These are phyloP conservation scores for Venturia oleaginea DNA, from an alignment of 2,329 filamentous ascomycete species.

Conservation along the genomic window DNA sequence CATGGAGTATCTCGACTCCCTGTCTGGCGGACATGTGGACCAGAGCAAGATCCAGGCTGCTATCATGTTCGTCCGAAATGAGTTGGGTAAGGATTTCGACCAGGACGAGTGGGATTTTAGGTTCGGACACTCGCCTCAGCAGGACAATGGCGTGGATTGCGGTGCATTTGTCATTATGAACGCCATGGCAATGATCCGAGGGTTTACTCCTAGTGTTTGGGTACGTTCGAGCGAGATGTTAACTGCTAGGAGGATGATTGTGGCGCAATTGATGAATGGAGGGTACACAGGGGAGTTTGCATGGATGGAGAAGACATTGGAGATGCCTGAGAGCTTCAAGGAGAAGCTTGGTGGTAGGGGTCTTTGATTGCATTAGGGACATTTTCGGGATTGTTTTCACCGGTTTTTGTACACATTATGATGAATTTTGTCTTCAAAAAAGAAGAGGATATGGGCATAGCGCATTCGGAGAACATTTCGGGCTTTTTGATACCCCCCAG, in stretches of 20 bases:
- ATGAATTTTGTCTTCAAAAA: not conserved
- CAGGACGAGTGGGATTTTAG: conserved; percentile 52
- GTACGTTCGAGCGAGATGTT: not conserved
- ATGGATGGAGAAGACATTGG: not conserved
- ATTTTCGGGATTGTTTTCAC: not conserved
- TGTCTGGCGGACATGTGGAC: conserved; percentile 35
- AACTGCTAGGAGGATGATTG: conserved; percentile 4
- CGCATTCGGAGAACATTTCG: not conserved
- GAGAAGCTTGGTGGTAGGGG: not conserved
- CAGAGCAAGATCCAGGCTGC: conserved; percentile 19
- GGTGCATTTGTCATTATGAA: conserved; percentile 72
- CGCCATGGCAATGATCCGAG: conserved; percentile 48
- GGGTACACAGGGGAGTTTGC: conserved; percentile 10
- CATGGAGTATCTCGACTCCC: conserved; percentile 62
- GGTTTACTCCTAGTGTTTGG: conserved; percentile 25
- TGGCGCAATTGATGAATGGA: not conserved
- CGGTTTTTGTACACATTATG: not conserved
- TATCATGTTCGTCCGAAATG: conserved; percentile 47
- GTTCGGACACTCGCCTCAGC: conserved; percentile 42
- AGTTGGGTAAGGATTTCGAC: conserved; percentile 48
- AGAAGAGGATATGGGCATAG: not conserved
- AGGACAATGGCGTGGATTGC: conserved; percentile 64
- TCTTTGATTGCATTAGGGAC: not conserved
- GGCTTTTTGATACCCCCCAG: not conserved
- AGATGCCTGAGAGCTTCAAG: not conserved